A percentile compares a stretch with the other conserved stretches of the same genome.
Evolutionary conservation across 495 filamentous ascomycete genomes (phyloP).

Genomic region (Halenospora varia): DNA sequence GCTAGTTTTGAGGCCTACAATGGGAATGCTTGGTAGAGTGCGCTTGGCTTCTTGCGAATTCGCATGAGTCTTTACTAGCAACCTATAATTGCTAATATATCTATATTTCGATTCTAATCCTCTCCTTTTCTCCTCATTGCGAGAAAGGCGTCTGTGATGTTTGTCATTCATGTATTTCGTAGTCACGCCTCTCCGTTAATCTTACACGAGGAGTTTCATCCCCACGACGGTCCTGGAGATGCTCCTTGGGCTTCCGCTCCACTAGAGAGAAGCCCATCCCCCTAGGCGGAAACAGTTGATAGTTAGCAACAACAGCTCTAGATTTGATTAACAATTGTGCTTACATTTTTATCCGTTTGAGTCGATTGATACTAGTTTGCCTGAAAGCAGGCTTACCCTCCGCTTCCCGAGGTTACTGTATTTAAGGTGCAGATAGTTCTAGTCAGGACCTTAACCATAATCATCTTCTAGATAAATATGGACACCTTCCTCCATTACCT

Average conservation of each 20-base stretch:
- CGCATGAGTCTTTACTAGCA: not conserved
- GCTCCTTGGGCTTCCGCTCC: not conserved
- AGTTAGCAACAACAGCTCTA: not conserved
- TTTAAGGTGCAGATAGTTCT: no score
- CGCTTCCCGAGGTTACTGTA: no score
- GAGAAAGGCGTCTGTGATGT: not conserved
- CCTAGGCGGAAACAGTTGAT: not conserved
- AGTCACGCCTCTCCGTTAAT: not conserved
- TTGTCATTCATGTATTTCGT: not conserved
- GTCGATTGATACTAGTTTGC: conserved; percentile 6
- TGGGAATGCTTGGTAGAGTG: no score
- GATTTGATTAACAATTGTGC: not conserved
- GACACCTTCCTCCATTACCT: not conserved
- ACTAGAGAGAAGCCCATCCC: conserved; percentile 6
- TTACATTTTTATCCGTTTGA: not conserved
- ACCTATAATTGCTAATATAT: not conserved
- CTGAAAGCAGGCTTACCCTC: conserved; percentile 1
- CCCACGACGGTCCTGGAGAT: not conserved
- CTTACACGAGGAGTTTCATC: not conserved
- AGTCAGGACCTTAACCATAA: not conserved
- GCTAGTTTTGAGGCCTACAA: conserved; percentile 7
- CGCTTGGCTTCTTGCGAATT: not conserved
- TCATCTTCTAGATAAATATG: not conserved
- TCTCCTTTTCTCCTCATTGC: not conserved
- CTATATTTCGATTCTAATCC: not conserved